phyloP scores from a whole-genome alignment of 2,329 filamentous ascomycete genomes.

The Pseudocercospora fuligena region DNA sequence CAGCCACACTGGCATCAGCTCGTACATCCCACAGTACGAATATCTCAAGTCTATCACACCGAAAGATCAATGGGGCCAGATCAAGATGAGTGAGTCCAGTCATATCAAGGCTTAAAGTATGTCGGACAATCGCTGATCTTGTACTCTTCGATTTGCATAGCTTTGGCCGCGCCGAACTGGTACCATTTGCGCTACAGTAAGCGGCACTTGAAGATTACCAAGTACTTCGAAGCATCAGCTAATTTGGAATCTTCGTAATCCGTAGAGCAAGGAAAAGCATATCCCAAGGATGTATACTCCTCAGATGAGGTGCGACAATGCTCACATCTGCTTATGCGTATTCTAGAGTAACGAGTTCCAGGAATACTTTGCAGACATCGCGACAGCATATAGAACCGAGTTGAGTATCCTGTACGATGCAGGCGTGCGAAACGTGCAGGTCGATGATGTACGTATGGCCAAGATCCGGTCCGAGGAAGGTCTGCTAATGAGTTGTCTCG shows the following conservation, averaged over 20 bases:
- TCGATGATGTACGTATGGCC: conserved; percentile 44
- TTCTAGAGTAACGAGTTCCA: neutral
- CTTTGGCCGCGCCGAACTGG: conserved; percentile 34
- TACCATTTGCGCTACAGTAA: conserved; percentile 46
- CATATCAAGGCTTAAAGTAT: neutral
- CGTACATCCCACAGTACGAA: conserved; percentile 62
- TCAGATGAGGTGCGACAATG: conserved; percentile 43
- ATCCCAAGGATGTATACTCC: conserved; percentile 50
- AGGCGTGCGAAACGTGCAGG: conserved; percentile 54
- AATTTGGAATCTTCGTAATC: neutral
- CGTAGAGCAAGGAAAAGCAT: conserved; percentile 51
- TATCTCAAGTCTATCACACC: conserved; percentile 64
- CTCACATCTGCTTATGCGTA: neutral
- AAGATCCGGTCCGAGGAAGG: no score
- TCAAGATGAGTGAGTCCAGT: conserved; percentile 40
- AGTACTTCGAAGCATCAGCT: neutral
- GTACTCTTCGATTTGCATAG: neutral
- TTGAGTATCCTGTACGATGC: conserved; percentile 51
- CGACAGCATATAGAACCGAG: conserved; percentile 53
- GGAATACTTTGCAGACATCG: conserved; percentile 54
- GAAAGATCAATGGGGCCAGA: conserved; percentile 65
- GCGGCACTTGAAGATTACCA: neutral
- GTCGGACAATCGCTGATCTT: neutral
- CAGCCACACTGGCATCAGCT: conserved; percentile 57
- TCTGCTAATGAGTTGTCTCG: neutral